A percentile compares a stretch with the other conserved stretches of the same genome.
Conservation (phyloP, 2,329 filamentous ascomycete species). For the Aspergillus tubingensis region DNA sequence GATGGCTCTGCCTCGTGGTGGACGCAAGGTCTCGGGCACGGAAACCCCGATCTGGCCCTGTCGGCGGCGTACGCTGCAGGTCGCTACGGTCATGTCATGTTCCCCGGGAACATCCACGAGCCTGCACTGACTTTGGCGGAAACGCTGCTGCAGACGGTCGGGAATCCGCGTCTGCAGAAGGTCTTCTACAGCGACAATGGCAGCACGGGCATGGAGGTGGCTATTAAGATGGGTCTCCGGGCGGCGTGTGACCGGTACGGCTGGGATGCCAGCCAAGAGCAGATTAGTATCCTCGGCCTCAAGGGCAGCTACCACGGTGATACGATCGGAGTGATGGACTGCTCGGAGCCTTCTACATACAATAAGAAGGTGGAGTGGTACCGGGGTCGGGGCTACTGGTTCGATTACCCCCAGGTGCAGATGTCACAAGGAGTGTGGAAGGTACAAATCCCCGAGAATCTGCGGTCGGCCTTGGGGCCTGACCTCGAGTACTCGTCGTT, state of each 20-base stretch:
- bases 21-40: conserved; percentile 85
- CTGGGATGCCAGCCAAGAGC: conserved; percentile 60
- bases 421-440: conserved; percentile 68
- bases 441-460: conserved; percentile 56
- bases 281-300: conserved; percentile 70
- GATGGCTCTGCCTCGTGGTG: conserved; percentile 89
- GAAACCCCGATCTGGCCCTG: conserved; percentile 69
- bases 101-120: conserved; percentile 76
- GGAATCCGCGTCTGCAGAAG: conserved; percentile 66
- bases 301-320: conserved; percentile 85
- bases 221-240: conserved; percentile 79
- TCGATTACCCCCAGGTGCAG: conserved; percentile 73
- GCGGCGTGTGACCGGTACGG: conserved; percentile 67
- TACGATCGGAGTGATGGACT: conserved; percentile 87
- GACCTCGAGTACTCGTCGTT: conserved; percentile 52
- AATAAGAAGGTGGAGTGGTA: conserved; percentile 90
- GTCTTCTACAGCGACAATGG: conserved; percentile 85
- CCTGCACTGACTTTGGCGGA: conserved; percentile 72
- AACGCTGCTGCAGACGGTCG: conserved; percentile 59
- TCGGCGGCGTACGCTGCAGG: conserved; percentile 80
- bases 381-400: conserved; percentile 74
- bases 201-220: conserved; percentile 81
- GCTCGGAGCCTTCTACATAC: conserved; percentile 72
- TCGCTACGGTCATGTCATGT: conserved; percentile 86
- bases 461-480: conserved; percentile 51